Evolutionary conservation across 805 yeast species (phyloP).

Genomic region (Monosporozyma aquatica): DNA sequence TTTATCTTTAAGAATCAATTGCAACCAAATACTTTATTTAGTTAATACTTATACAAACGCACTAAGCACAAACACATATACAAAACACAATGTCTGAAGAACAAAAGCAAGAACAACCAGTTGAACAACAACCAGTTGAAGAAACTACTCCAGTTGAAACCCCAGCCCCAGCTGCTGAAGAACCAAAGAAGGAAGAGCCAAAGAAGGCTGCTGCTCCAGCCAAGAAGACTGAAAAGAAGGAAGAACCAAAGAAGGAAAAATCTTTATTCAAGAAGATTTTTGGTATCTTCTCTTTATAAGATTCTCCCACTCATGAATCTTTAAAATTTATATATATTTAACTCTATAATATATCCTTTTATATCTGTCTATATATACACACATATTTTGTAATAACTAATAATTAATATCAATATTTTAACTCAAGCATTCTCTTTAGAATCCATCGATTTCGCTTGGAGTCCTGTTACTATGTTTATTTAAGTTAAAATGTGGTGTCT

Average conservation of each 20-base stretch:
- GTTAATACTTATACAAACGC: background rate
- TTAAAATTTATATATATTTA: too few relatives aligned
- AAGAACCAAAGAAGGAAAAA: conserved; percentile 3
- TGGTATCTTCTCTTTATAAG: background rate
- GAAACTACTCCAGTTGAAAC: conserved; percentile 4
- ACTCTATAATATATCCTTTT: too few relatives aligned
- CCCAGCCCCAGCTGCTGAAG: background rate
- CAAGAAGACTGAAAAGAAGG: conserved; percentile 3
- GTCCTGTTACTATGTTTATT: too few relatives aligned
- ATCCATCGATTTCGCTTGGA: too few relatives aligned
- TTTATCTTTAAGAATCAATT: too few relatives aligned
- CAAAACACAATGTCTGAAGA: conserved; percentile 6
- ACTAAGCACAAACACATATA: background rate
- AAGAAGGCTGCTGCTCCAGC: conserved; percentile 3
- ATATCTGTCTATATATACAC: too few relatives aligned
- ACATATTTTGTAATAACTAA: conserved; percentile 1
- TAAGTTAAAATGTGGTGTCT: too few relatives aligned
- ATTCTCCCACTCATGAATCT: too few relatives aligned
- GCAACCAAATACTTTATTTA: too few relatives aligned
- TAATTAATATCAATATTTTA: too few relatives aligned
- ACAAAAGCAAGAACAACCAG: conserved; percentile 4
- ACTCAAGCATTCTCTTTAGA: too few relatives aligned
- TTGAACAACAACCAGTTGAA: background rate
- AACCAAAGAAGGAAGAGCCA: conserved; percentile 1
- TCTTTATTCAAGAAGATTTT: conserved; percentile 3